Conservation (phyloP, 805 yeast genomes). For the Tetrapisispora fleetii region DNA sequence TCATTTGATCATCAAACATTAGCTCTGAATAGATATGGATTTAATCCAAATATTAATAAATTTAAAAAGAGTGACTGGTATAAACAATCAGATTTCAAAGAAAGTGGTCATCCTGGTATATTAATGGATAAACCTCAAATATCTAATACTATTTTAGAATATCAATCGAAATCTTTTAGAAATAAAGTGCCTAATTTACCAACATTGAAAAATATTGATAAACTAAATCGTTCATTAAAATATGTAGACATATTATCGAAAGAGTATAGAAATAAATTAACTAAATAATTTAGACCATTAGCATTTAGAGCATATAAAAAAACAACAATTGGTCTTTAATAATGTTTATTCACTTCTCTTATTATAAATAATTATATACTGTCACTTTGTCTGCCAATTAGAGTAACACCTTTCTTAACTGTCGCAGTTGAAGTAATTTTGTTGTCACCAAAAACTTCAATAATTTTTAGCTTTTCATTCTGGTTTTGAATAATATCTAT, state of each 20-base stretch:
- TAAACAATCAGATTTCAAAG: constrained; percentile 18
- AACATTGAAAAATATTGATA: constrained; percentile 53
- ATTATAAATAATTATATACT: constrained; percentile 29
- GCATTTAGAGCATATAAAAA: not conserved
- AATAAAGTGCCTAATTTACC: constrained; percentile 36
- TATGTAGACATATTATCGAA: constrained; percentile 8
- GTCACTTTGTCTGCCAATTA: constrained; percentile 71
- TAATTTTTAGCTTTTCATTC: constrained; percentile 51
- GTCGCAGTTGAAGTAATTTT: constrained; percentile 49
- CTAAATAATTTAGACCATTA: not conserved
- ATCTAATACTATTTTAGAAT: constrained; percentile 29
- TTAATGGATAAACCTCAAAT: constrained; percentile 36
- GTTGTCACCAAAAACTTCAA: constrained; percentile 79
- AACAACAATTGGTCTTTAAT: not conserved
- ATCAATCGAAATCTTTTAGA: constrained; percentile 12
- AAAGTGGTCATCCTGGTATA: constrained; percentile 31
- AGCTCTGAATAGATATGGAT: not conserved
- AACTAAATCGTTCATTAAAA: constrained; percentile 40
- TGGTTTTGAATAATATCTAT: constrained; percentile 46
- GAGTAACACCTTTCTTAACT: constrained; percentile 43
- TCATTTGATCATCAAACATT: not conserved
- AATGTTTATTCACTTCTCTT: not conserved
- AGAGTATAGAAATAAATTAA: constrained; percentile 2
- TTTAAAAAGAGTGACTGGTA: constrained; percentile 20
- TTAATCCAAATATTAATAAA: constrained; percentile 26